Base-by-base conservation (phyloP, 805 yeast genomes). In the Brettanomyces bruxellensis region DNA sequence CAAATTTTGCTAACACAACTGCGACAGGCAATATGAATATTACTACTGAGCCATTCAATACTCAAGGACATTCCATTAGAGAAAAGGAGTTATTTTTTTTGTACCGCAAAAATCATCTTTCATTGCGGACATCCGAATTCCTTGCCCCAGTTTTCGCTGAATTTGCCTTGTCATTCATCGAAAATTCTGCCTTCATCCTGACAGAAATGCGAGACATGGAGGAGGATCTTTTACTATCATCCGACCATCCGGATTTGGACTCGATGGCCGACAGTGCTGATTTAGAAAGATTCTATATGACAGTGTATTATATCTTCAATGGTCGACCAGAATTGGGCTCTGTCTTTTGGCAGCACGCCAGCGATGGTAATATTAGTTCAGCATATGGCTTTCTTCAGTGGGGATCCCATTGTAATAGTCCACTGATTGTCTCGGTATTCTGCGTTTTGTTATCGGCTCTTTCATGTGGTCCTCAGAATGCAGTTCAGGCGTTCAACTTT, bases 341-440 rank as follows among this genome's bases (percentile, higher is more conserved):
- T 1, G 64, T 67, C 11, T 84, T 86, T 57, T 90, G 96, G 95
- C 60, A 64, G 11, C 86, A 83, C 51, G 2, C 38, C 13, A 18
- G 13, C 7, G 14, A n/a, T n/a, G 38, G 45, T 75, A 83, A 12
- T 80, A 81, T 47, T 35, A 35, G 23, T 35, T 5, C 45, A 5
- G 69, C 87, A 2, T 72, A 78, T 56, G 97, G 96, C 0, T 90
- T 93, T 53, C 69, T 91, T 38, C 78, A 77, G 46, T 93, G 98
- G 98, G 95, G 95, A 0, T 71, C 93, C 2, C 81, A 86, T 55
- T 65, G 67, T 46, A 88, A 81, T 50, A 87, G 87, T 13, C 82
- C 91, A 8, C 69, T 88, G 43, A 86, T 89, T 68, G 77, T 87
- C 44, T 84, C 98, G 0, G 77, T 95, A 0, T 88, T 83, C 56